Evolutionary conservation across 306 rosid genomes (phyloP).

Genomic region (Crataegus laevigata): DNA sequence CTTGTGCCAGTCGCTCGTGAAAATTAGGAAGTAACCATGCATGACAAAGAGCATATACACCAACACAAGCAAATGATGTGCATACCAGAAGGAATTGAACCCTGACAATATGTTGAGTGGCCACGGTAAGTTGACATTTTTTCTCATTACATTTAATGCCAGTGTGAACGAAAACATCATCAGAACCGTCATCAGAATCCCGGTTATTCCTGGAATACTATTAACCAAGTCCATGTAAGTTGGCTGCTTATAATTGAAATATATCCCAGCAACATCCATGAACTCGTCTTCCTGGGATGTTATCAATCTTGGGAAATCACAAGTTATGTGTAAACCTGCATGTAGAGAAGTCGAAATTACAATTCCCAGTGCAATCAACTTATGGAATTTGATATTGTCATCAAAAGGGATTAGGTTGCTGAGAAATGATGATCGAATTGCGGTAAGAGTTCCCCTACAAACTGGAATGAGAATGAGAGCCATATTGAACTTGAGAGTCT

Average conservation of each 20-base stretch:
- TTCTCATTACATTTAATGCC: conserved; percentile 69
- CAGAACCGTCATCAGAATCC: conserved; percentile 50
- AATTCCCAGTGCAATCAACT: conserved; percentile 49
- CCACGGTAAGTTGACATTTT: conserved; percentile 45
- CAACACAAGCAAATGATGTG: conserved; percentile 75
- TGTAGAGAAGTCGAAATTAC: conserved; percentile 50
- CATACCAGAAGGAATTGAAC: conserved; percentile 89
- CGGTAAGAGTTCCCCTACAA: conserved; percentile 78
- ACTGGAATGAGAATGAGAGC: conserved; percentile 77
- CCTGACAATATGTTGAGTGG: conserved; percentile 60
- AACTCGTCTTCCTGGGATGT: conserved; percentile 36
- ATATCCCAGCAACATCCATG: conserved; percentile 37
- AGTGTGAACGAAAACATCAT: conserved; percentile 68
- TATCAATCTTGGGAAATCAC: conserved; percentile 70
- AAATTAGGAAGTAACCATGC: conserved; percentile 66
- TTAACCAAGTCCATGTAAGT: conserved; percentile 28
- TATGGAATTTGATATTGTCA: conserved; percentile 83
- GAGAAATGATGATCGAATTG: conserved; percentile 53
- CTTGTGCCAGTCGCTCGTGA: conserved; percentile 44
- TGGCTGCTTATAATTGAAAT: conserved; percentile 48
- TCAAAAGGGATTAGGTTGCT: conserved; percentile 68
- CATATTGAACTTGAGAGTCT: conserved; percentile 91
- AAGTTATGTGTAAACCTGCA: conserved; percentile 40
- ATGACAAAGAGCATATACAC: conserved; percentile 53
- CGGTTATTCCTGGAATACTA: conserved; percentile 51